Conservation (phyloP, 2,329 filamentous ascomycete species). For the Dothideomycetes sp. region DNA sequence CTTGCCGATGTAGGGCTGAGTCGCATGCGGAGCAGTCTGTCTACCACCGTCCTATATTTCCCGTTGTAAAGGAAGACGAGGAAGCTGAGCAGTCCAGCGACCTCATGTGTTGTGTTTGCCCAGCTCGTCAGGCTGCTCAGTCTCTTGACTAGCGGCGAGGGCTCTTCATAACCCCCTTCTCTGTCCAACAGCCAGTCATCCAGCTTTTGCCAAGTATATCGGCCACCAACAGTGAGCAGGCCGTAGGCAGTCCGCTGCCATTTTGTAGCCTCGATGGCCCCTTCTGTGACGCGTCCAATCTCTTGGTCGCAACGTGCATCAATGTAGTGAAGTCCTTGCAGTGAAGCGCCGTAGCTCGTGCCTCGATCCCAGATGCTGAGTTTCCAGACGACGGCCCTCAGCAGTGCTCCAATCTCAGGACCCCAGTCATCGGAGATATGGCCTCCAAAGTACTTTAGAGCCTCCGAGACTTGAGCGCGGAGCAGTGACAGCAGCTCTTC, state of each 20-base stretch:
- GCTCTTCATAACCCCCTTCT: constrained; percentile 60
- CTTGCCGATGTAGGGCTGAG: constrained; percentile 77
- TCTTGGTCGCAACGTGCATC: constrained; percentile 49
- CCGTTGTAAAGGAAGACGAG: constrained; percentile 85
- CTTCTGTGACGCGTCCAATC: constrained; percentile 26
- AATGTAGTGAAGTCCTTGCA: constrained; percentile 84
- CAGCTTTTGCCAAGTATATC: constrained; percentile 87
- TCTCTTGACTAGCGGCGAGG: constrained; percentile 38
- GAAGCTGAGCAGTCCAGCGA: constrained; percentile 75
- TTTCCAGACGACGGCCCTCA: constrained; percentile 81
- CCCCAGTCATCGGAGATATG: constrained; percentile 79
- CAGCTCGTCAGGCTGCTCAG: constrained; percentile 61
- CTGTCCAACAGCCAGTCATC: constrained; percentile 72
- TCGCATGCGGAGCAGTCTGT: constrained; percentile 72
- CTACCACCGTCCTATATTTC: constrained; percentile 79
- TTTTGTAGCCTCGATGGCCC: constrained; percentile 48
- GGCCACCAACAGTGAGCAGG: constrained; percentile 71
- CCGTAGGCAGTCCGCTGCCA: constrained; percentile 82
- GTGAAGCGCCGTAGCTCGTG: constrained; percentile 82
- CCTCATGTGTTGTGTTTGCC: constrained; percentile 63
- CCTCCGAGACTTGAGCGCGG: constrained; percentile 76
- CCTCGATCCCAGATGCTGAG: constrained; percentile 94
- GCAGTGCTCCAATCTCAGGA: constrained; percentile 66
- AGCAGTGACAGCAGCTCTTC: constrained; percentile 83
- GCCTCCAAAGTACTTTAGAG: constrained; percentile 71